Evolutionary conservation across 208 protist genomes (phyloP), one percentile per base, ranked within the genome.

Genomic region (Kentomonas sorsogonicus): DNA sequence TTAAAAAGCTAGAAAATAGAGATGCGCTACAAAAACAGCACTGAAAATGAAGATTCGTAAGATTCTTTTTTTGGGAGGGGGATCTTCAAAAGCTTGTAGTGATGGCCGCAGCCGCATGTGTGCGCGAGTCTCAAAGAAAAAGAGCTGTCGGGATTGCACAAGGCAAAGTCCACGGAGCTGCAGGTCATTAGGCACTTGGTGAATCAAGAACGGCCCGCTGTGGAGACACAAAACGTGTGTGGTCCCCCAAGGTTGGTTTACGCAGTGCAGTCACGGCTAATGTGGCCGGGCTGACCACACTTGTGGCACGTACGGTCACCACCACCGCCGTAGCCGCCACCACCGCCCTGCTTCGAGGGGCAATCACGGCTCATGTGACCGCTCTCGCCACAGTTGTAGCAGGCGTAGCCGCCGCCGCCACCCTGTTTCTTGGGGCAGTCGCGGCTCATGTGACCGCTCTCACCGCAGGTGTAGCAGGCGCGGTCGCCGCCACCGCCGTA

Each of bases 191-290:
- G n/a, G n/a, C n/a, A n/a, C n/a, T n/a, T n/a, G n/a, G n/a, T n/a
- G n/a, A n/a, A n/a, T n/a, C n/a, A n/a, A n/a, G n/a, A n/a, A n/a
- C n/a, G n/a, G n/a, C n/a, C n/a, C n/a, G n/a, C n/a, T n/a, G n/a
- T n/a, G n/a, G n/a, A n/a, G n/a, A n/a, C n/a, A n/a, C n/a, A n/a
- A n/a, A n/a, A n/a, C n/a, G n/a, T n/a, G n/a, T n/a, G n/a, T n/a
- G n/a, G n/a, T n/a, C n/a, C n/a, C n/a, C n/a, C n/a, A n/a, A n/a
- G n/a, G n/a, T n/a, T n/a, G n/a, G n/a, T n/a, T n/a, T n/a, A n/a
- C n/a, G n/a, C n/a, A 25, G 85, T 75, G 76, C 90, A 96, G 26
- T 86, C 82, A 31, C 89, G 76, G 66, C 72, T 82, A n/a, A 94
- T 70, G 75, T 95, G 89, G 54, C 89, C 89, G 10, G 66, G 15